Percentiles rank a stretch among this genome's conserved stretches.
phyloP scores from a whole-genome alignment of 179 eudicot genomes.

The Gypsophila paniculata region DNA sequence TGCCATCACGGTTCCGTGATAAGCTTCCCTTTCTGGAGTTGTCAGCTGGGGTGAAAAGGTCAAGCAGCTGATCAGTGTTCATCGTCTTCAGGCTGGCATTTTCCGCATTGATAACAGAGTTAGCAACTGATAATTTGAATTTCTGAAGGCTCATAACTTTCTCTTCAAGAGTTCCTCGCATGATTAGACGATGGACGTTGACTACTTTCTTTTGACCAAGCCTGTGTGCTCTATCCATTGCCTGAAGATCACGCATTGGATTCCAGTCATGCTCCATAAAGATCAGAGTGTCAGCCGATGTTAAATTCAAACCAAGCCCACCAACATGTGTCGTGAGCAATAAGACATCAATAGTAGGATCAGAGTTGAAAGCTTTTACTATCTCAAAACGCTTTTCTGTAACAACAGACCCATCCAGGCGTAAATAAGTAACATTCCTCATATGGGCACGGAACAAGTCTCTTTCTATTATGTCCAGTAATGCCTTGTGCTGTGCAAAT shows the following conservation, averaged over 20 bases:
- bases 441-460: constrained; percentile 82
- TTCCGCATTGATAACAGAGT: constrained; percentile 91
- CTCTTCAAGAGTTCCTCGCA: constrained; percentile 99
- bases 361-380: constrained; percentile 95
- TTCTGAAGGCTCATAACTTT: constrained; percentile 98
- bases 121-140: constrained; percentile 91
- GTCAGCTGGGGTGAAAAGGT: constrained; percentile 87
- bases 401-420: constrained; percentile 93
- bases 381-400: constrained; percentile 91
- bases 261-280: constrained; percentile 99
- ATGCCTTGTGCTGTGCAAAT: constrained; percentile 98
- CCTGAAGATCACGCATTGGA: constrained; percentile 99
- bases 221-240: constrained; percentile 99
- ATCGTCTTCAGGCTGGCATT: constrained; percentile 97
- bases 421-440: constrained; percentile 86
- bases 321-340: constrained; percentile 98
- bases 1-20: constrained; percentile 41
- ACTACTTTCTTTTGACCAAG: constrained; percentile 95
- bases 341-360: constrained; percentile 92
- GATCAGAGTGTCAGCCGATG: constrained; percentile 95
- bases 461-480: constrained; percentile 83
- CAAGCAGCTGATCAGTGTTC: constrained; percentile 98
- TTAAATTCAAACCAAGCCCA: constrained; percentile 91
- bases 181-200: constrained; percentile 93
- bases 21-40: constrained; percentile 58